Base-by-base conservation (phyloP, 345 rosid species). In the Arabis alpina region DNA sequence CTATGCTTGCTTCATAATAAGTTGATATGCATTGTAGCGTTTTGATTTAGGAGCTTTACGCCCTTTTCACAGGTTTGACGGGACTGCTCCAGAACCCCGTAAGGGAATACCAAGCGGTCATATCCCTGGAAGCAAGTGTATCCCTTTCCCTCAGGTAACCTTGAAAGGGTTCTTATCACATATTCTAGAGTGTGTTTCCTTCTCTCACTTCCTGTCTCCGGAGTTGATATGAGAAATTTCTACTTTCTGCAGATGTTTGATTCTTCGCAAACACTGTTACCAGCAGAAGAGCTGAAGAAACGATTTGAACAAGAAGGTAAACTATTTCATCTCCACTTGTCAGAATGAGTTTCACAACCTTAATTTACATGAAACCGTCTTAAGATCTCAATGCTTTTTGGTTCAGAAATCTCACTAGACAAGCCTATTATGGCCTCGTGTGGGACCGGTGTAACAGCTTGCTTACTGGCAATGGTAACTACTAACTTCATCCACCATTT, bases 31-130 rank as follows among this genome's bases (percentile, higher is more conserved):
- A 34, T 25, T 34, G 55, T 74, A 45, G 30, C 45, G 32, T 45
- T 37, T 49, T 61, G 30, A 45, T 8, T 49, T 54, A 60, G n/a
- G 5, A 32, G 36, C 5, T 14, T 64, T 4, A 25, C 15, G 25
- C 12, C 64, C 4, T 32, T 54, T 23, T 27, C 71, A 68, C 84
- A 95, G 99, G 81, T 95, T 95, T 82, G 94, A 92, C 28, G 99
- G 99, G 40, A 62, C 85, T 73, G 97, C 86, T 28, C 90, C 93
- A 8, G 99, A 95, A 71, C 98, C 94, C 24, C 90, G 99, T 16
- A 92, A 92, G 73, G 98, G 97, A 70, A 80, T 92, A 70, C 87
- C 84, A 58, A 88, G 99, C 41, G 99, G 99, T 61, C 98, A 95
- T 81, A 84, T 95, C 34, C 98, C 99, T 60, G 93, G 92, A 44